phyloP scores from a whole-genome alignment of 139 green algal species.

The Penium margaritaceum region DNA sequence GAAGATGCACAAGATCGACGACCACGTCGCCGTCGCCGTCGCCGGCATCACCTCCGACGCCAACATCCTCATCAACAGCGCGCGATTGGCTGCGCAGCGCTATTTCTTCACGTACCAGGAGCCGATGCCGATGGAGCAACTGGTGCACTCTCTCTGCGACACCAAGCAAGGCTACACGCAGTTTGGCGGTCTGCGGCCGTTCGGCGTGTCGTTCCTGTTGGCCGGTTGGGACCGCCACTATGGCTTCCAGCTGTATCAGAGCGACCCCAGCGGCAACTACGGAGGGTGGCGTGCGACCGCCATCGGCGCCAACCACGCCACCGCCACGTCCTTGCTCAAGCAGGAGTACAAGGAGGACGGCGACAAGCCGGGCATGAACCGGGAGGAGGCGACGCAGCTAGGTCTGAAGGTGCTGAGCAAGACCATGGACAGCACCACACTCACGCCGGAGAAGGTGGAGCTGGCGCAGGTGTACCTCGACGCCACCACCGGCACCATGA shows the following conservation, averaged over 20 bases:
- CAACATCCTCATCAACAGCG: constrained; percentile 95
- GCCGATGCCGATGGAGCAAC: constrained; percentile 93
- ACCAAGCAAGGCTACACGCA: constrained; percentile 80
- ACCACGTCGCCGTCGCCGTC: constrained; percentile 88
- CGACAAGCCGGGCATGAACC: constrained; percentile 41
- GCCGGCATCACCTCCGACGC: constrained; percentile 94
- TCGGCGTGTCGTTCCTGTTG: constrained; percentile 95
- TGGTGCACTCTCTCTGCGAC: constrained; percentile 87
- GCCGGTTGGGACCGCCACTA: constrained; percentile 80
- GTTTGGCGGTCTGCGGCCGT: constrained; percentile 90
- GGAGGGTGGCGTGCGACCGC: constrained; percentile 91
- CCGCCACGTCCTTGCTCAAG: constrained; percentile 50
- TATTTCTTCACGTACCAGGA: constrained; percentile 69
- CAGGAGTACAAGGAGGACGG: constrained; percentile 79
- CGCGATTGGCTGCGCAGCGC: constrained; percentile 47
- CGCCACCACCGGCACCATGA: constrained; percentile 9
- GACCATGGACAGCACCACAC: constrained; percentile 87
- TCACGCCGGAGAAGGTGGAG: constrained; percentile 89
- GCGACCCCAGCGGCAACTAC: constrained; percentile 92
- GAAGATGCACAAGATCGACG: constrained; percentile 98
- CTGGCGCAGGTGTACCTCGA: constrained; percentile 65
- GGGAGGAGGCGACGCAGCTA: constrained; percentile 68
- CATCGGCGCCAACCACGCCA: constrained; percentile 79
- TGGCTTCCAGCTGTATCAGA: constrained; percentile 93
- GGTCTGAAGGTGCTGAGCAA: constrained; percentile 90